Percentiles rank a stretch among this genome's conserved stretches.
Conservation (phyloP, 345 rosid species). For the Populus simonii region DNA sequence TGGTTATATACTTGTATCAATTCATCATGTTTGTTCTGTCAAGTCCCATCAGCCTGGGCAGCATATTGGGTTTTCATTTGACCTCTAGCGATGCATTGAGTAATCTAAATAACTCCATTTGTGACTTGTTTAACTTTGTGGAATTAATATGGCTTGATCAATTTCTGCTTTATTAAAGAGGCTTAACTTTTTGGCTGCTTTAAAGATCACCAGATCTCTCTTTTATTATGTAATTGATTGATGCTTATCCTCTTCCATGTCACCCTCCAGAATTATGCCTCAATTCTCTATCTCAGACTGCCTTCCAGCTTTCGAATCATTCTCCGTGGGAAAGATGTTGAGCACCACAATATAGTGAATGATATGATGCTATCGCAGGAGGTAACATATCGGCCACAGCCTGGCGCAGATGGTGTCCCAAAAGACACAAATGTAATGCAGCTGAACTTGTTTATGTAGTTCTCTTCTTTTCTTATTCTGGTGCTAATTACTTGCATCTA, state of each 20-base stretch:
- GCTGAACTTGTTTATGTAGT: not conserved
- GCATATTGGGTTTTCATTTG: too few species aligned
- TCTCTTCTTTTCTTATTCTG: not conserved
- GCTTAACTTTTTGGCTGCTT: not conserved
- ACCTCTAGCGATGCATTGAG: too few species aligned
- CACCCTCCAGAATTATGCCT: constrained; percentile 71
- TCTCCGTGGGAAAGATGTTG: constrained; percentile 86
- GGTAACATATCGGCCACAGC: constrained; percentile 77
- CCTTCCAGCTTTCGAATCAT: constrained; percentile 79
- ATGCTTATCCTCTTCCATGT: constrained; percentile 7
- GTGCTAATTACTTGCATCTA: constrained; percentile 23
- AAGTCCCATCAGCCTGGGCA: too few species aligned
- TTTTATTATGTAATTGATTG: not conserved
- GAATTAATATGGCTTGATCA: not conserved
- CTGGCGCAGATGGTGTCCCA: constrained; percentile 43
- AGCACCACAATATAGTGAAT: constrained; percentile 93
- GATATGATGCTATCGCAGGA: constrained; percentile 89
- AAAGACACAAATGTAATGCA: constrained; percentile 54
- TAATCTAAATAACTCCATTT: not conserved
- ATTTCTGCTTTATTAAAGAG: not conserved
- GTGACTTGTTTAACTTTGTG: not conserved
- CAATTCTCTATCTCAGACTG: constrained; percentile 89
- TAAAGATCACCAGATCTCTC: not conserved
- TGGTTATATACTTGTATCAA: too few species aligned
- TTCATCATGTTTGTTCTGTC: too few species aligned